These are phyloP conservation scores for Marchantia paleacea DNA, from an alignment of 225 moss, liverwort and hornwort genomes.

Conservation along the genomic window DNA sequence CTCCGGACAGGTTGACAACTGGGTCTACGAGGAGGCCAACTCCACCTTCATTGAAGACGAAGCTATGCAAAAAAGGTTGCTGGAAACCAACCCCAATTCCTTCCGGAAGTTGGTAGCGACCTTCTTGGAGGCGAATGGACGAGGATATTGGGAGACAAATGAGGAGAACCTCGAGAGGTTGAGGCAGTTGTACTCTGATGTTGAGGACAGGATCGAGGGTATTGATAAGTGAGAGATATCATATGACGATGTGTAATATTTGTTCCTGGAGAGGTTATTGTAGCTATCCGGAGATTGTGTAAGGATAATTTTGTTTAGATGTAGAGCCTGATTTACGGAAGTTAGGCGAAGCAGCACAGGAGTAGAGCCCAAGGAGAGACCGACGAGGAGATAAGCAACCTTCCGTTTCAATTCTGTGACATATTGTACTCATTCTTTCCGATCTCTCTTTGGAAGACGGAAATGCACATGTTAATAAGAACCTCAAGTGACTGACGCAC, in stretches of 20 bases:
- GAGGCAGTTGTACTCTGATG: constrained; percentile 91
- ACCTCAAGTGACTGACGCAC: background rate
- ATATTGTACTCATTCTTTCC: background rate
- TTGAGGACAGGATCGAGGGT: constrained; percentile 95
- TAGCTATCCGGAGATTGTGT: background rate
- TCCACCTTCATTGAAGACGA: constrained; percentile 94
- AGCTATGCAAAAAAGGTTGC: constrained; percentile 90
- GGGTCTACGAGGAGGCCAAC: constrained; percentile 99
- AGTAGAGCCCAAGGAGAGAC: background rate
- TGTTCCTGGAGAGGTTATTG: background rate
- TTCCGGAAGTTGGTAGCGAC: constrained; percentile 96
- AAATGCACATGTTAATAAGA: background rate
- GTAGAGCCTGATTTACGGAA: background rate
- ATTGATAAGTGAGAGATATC: constrained; percentile 61
- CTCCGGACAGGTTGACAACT: constrained; percentile 98
- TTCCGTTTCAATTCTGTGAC: background rate
- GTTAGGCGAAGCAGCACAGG: background rate
- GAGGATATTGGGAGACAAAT: constrained; percentile 95
- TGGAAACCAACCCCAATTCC: constrained; percentile 97
- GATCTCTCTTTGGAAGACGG: background rate
- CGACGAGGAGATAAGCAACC: background rate
- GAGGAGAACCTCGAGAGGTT: constrained; percentile 93
- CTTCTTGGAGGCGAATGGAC: constrained; percentile 90
- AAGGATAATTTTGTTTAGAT: constrained; percentile 1
- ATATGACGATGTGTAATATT: background rate